Percentiles rank a stretch among this genome's conserved stretches.
phyloP scores from a whole-genome alignment of 257 asterid genomes.

The Solanum tarapatanum region DNA sequence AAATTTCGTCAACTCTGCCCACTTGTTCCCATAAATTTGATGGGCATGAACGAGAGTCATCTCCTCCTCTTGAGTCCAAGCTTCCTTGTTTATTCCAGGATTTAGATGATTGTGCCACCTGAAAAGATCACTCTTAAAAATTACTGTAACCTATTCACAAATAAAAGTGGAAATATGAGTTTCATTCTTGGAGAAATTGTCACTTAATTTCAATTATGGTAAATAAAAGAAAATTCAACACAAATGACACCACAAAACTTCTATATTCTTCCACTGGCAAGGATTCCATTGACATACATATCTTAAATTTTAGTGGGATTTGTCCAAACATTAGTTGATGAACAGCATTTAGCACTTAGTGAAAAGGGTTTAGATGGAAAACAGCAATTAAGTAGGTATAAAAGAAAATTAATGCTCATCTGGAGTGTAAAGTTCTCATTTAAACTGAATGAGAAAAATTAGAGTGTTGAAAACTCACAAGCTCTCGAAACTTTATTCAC shows the following conservation, averaged over 20 bases:
- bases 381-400: neutral
- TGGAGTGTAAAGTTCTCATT: neutral
- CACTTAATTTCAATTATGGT: neutral
- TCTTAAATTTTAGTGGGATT: neutral
- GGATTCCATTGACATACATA: neutral
- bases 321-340: neutral
- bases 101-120: constrained; percentile 99
- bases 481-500: neutral
- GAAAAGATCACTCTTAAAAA: constrained; percentile 4
- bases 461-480: neutral
- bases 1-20: constrained; percentile 91
- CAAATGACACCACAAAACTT: neutral
- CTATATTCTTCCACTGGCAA: neutral
- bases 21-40: constrained; percentile 84
- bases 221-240: neutral
- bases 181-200: neutral
- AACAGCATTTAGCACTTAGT: neutral
- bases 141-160: neutral
- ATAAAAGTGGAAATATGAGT: neutral
- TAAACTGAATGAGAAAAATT: neutral
- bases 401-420: neutral
- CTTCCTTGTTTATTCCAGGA: constrained; percentile 80
- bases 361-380: neutral
- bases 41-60: constrained; percentile 78
- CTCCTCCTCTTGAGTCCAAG: constrained; percentile 96